Percentiles rank a stretch among this genome's conserved stretches.
Conservation (phyloP, 345 rosid species). For the Erysimum cheiranthoides region DNA sequence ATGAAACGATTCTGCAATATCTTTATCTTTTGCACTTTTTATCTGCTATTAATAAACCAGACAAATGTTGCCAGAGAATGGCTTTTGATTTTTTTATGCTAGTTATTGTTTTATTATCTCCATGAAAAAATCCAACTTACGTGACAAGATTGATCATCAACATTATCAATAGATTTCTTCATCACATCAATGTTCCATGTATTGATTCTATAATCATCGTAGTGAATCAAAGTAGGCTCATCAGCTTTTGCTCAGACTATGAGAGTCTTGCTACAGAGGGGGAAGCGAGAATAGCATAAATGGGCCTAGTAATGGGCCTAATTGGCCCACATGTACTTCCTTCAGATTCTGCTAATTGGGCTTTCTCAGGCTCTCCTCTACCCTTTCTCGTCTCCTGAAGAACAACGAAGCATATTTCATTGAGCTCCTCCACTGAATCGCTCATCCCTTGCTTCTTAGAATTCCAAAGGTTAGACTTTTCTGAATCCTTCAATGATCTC, state of each 20-base stretch:
- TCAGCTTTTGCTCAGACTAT: not conserved
- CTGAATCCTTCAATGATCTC: constrained; percentile 22
- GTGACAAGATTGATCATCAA: not conserved
- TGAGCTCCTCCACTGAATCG: constrained; percentile 36
- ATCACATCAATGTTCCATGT: not conserved
- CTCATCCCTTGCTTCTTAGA: constrained; percentile 17
- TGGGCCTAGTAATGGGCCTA: constrained; percentile 4
- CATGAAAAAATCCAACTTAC: not conserved
- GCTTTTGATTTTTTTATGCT: constrained; percentile 5
- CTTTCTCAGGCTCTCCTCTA: not conserved
- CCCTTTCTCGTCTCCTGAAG: constrained; percentile 16
- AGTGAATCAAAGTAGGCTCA: not conserved
- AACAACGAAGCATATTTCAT: constrained; percentile 26
- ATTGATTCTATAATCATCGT: not conserved
- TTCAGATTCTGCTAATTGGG: not conserved
- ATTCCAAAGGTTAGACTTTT: constrained; percentile 37
- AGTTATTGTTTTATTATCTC: constrained; percentile 7
- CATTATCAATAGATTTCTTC: constrained; percentile 3
- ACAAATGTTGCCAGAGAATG: constrained; percentile 30
- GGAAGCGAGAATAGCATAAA: not conserved
- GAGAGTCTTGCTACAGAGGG: not conserved
- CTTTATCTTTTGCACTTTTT: constrained; percentile 1
- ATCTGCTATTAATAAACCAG: constrained; percentile 30
- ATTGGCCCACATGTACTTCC: not conserved
- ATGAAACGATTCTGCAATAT: constrained; percentile 26